A percentile compares a stretch with the other conserved stretches of the same genome.
Evolutionary conservation across 768 basidiomycete species (phyloP).

Genomic region (Trametes cubensis): DNA sequence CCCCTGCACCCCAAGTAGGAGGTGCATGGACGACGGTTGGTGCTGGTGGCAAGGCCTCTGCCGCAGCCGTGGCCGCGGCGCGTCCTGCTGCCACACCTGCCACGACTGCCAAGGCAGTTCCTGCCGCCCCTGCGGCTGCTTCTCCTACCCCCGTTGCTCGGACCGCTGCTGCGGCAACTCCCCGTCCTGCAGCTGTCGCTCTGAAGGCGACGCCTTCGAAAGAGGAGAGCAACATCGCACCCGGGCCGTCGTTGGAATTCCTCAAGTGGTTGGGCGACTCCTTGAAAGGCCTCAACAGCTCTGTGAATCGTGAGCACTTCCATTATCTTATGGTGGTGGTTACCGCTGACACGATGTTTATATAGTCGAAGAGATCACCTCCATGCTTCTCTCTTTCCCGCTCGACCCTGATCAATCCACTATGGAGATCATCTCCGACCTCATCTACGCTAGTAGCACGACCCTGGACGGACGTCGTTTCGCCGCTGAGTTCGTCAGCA

Average conservation of each 20-base stretch:
- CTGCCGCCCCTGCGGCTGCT: conserved; percentile 29
- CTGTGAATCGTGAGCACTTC: conserved; percentile 64
- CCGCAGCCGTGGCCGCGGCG: conserved; percentile 36
- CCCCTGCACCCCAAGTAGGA: conserved; percentile 37
- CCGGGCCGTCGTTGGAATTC: conserved; percentile 83
- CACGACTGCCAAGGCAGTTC: conserved; percentile 39
- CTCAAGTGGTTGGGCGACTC: conserved; percentile 88
- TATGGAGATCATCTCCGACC: conserved; percentile 90
- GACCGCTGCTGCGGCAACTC: conserved; percentile 37
- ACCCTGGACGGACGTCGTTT: conserved; percentile 95
- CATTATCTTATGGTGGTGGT: background rate
- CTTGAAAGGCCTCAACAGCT: conserved; percentile 73
- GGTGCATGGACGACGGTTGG: conserved; percentile 90
- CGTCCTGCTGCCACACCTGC: conserved; percentile 34
- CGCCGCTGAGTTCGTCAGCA: conserved; percentile 87
- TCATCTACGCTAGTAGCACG: conserved; percentile 92
- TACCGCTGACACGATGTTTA: background rate
- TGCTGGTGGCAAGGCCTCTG: conserved; percentile 62
- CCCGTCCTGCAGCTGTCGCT: conserved; percentile 37
- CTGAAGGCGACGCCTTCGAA: conserved; percentile 39
- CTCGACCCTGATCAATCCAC: conserved; percentile 83
- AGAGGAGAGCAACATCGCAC: conserved; percentile 61
- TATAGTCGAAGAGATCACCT: conserved; percentile 92
- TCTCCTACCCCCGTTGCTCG: conserved; percentile 33
- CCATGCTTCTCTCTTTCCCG: conserved; percentile 94